phyloP scores from a whole-genome alignment of 495 filamentous ascomycete species.

The Penicillium goetzii region DNA sequence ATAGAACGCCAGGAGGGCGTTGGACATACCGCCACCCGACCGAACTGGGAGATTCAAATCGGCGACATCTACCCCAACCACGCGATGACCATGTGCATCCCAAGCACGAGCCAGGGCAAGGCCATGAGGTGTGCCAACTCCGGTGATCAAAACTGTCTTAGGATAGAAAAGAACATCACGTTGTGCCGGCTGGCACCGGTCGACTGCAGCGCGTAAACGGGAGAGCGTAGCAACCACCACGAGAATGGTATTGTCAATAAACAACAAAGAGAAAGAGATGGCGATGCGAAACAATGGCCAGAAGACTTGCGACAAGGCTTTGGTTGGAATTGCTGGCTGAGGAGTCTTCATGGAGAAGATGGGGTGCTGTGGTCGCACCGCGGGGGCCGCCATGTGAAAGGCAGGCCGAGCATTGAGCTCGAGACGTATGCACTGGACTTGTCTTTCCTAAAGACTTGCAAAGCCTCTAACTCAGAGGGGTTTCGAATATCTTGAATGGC shows the following conservation, averaged over 20 bases:
- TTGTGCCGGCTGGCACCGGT: conserved; percentile 33
- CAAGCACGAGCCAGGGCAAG: conserved; percentile 69
- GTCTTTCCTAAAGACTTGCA: too few relatives aligned
- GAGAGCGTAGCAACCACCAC: conserved; percentile 33
- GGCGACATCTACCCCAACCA: conserved; percentile 72
- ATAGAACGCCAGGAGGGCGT: conserved; percentile 55
- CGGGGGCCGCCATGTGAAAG: conserved; percentile 3
- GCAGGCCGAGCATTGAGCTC: conserved; percentile 1
- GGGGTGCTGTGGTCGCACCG: conserved; percentile 2
- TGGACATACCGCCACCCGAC: conserved; percentile 49
- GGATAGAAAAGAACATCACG: conserved; percentile 49
- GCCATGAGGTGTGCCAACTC: conserved; percentile 70
- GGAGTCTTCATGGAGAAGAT: conserved; percentile 16
- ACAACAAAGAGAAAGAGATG: conserved; percentile 53
- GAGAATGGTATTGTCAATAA: conserved; percentile 56
- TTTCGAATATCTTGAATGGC: neutral
- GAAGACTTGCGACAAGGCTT: conserved; percentile 21
- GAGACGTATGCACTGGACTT: neutral
- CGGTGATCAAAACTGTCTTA: conserved; percentile 71
- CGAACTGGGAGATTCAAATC: conserved; percentile 54
- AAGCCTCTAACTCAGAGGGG: neutral
- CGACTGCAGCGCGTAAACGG: conserved; percentile 21
- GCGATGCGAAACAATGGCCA: conserved; percentile 38
- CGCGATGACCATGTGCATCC: conserved; percentile 65
- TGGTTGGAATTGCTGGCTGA: conserved; percentile 6